A percentile compares a stretch with the other conserved stretches of the same genome.
Conservation (phyloP, 306 rosid species). For the Vigna trinervia region DNA sequence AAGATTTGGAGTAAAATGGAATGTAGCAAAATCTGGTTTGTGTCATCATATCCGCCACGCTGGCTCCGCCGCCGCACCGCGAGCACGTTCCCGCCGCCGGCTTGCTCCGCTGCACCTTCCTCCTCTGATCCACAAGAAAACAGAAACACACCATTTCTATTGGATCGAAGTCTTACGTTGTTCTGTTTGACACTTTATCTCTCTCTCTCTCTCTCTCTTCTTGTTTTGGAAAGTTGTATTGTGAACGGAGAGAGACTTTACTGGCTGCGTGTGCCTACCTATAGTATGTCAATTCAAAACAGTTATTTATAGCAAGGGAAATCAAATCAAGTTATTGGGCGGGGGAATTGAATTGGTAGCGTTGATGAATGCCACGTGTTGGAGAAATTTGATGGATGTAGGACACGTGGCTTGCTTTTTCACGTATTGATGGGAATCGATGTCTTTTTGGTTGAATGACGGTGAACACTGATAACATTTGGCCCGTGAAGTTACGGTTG, state of each 20-base stretch:
- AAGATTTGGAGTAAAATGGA: slow-evolving; percentile 65
- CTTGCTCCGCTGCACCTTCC: slow-evolving; percentile 65
- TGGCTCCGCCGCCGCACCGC: slow-evolving; percentile 77
- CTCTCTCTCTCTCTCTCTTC: background rate
- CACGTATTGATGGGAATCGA: background rate
- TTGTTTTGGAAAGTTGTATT: background rate
- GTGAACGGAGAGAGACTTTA: background rate
- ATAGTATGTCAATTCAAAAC: background rate
- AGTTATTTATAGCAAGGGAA: background rate
- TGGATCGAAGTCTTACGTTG: background rate
- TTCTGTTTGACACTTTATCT: background rate
- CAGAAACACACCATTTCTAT: slow-evolving; percentile 76
- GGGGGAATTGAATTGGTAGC: background rate
- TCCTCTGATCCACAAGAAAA: slow-evolving; percentile 72
- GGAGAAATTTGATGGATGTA: background rate
- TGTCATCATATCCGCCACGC: slow-evolving; percentile 77
- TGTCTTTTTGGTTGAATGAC: background rate
- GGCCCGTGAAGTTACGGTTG: slow-evolving; percentile 25
- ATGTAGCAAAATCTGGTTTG: slow-evolving; percentile 70
- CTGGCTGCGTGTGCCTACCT: background rate
- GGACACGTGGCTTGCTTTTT: background rate
- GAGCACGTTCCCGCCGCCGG: slow-evolving; percentile 87
- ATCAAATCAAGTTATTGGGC: background rate
- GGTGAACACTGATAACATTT: background rate
- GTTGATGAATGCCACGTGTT: slow-evolving; percentile 5